phyloP scores from a whole-genome alignment of 495 filamentous ascomycete species.

The Podospora australis region DNA sequence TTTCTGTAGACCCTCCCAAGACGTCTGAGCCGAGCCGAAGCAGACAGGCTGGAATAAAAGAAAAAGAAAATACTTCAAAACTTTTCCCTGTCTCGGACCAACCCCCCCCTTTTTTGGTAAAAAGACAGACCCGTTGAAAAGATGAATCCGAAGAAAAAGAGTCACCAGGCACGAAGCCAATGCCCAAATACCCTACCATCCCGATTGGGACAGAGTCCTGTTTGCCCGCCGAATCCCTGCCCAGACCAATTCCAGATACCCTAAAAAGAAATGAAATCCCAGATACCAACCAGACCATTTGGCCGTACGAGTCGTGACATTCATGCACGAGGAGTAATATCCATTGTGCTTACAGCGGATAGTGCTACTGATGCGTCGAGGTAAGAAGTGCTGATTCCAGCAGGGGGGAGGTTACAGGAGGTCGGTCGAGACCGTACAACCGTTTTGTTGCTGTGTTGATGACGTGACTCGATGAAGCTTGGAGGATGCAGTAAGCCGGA shows the following conservation, averaged over 20 bases:
- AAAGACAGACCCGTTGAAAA: not conserved
- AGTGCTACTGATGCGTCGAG: too few species aligned
- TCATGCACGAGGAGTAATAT: slow-evolving; percentile 9
- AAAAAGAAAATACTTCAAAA: slow-evolving; percentile 7
- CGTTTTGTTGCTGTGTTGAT: slow-evolving; percentile 8
- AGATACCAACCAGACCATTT: slow-evolving; percentile 13
- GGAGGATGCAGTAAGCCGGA: slow-evolving; percentile 7
- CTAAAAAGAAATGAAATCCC: slow-evolving; percentile 20
- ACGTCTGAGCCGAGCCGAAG: too few species aligned
- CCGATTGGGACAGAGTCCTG: slow-evolving; percentile 15
- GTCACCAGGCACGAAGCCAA: not conserved
- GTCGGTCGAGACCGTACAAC: slow-evolving; percentile 1
- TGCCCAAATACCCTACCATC: slow-evolving; percentile 11
- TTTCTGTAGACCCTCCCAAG: too few species aligned
- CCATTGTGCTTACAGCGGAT: too few species aligned
- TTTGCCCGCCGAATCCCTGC: slow-evolving; percentile 18
- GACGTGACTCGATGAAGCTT: slow-evolving; percentile 13
- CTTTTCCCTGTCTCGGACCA: slow-evolving; percentile 8
- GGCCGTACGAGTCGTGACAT: slow-evolving; percentile 19
- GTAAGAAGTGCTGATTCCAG: not conserved
- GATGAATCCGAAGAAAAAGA: not conserved
- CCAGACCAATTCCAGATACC: slow-evolving; percentile 8
- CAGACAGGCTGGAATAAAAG: too few species aligned
- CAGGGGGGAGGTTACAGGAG: slow-evolving; percentile 3
- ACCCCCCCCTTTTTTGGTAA: slow-evolving; percentile 2